Base-by-base conservation (phyloP, 1,139 yeast genomes). In the Chernovozyma aurita region DNA sequence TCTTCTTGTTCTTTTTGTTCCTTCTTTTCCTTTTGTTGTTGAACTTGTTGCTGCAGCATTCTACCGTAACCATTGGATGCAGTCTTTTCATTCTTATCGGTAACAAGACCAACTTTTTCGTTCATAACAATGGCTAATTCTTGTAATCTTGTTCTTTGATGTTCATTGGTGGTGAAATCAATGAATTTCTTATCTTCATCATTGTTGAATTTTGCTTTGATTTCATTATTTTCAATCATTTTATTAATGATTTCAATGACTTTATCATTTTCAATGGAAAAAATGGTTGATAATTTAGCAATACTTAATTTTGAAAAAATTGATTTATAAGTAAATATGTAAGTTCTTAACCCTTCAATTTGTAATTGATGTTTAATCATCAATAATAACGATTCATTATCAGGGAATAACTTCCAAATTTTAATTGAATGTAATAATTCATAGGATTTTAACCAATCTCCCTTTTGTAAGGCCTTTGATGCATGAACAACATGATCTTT, bases 401-500 rank as follows among this genome's bases (percentile, higher is more conserved):
- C 79, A 42, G 88, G 80, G 62, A 90, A 75, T 59, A 90, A 75
- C 46, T 77, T 76, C 98, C 98, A 92, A 51, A 88, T 83, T 65
- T 88, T 85, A 57, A 94, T 84, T 24, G 84, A 70, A 32, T 75
- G 70, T 53, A 94, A 74, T 53, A 86, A 74, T 34, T 78, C 77
- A 49, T 80, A 76, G 30, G 96, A 83, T 52, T 76, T 72, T 42
- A 73, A 65, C 98, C 98, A 92, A 57, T 92, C 87, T 48, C 97
- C 97, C 50, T 76, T 78, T 59, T 86, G 85, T 61, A 94, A 78
- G 31, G 88, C 81, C 63, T 82, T 82, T 31, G 97, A 94, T 36
- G 97, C 95, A 60, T 86, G 90, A 73, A 92, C 82, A 52, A 92
- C 83, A 63, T 79, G 88, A 62, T 92, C 99, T 57, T 95, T 84